Evolutionary conservation across 2,329 filamentous ascomycete genomes (phyloP), one percentile per base, ranked within the genome.

Genomic region (Cladobotryum mycophilum): DNA sequence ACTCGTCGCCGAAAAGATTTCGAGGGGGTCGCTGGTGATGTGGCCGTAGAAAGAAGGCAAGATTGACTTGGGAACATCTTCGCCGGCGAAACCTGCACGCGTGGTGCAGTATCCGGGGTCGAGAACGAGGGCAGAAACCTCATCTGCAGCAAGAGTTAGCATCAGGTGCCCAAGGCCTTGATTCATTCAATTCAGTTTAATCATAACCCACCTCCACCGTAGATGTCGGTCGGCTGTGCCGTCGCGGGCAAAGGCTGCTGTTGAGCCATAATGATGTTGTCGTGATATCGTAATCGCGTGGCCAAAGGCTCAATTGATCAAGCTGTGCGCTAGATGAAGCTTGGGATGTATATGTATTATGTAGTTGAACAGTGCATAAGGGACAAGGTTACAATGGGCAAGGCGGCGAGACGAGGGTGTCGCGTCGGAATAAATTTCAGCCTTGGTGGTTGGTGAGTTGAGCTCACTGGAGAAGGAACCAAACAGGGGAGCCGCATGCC

Each of bases 91-190:
- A 52, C 93, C 93, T 53, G 91, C 93, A 70, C 95, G 90, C 38
- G 88, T 91, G 60, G 84, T 86, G 64, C 88, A 89, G 73, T 90
- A 96, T 55, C 95, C 93, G 3, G 93, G 88, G 66, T 99, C 93
- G 65, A 99, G 88, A 36, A 99, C 89, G 60, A 99, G 87, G 47
- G 95, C 95, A 35, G 91, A 95, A 58, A 99, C 91, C 75, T 99
- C 93, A 76, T 99, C 93, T 96, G 62, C 52, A 52, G 25, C 25
- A 7, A 30, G 9, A 11, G 25, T 30, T 30, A 43, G 41, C 44
- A 33, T 8, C 14, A 4, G n/a, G 37, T 40, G 13, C 14, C 14
- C n/a, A 15, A 17, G 3, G 37, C 14, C 37, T 13, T 30, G 25
- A 30, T 13, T 13, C 37, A n/a, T 17, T 6, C 35, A 37, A 13